phyloP scores from a whole-genome alignment of 352 stramenopile species.

The Aphanomyces invadans region DNA sequence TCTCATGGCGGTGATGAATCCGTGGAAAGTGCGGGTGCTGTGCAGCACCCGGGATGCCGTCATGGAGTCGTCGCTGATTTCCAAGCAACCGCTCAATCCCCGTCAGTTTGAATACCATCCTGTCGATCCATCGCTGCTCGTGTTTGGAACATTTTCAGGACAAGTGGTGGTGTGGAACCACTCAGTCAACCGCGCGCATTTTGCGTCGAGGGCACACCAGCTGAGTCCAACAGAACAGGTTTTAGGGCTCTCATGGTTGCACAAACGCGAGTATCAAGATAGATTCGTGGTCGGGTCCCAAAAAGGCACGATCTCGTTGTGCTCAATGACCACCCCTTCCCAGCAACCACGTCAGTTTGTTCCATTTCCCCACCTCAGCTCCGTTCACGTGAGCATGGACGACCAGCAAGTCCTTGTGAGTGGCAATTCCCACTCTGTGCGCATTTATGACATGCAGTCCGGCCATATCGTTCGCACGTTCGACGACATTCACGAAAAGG shows the following conservation, averaged over 20 bases:
- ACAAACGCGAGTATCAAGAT: background rate
- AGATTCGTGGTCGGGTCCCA: background rate
- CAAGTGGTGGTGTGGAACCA: conserved; percentile 15
- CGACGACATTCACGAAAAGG: conserved; percentile 30
- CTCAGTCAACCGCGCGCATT: background rate
- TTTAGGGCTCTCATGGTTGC: conserved; percentile 4
- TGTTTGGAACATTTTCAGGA: conserved; percentile 8
- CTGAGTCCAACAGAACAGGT: conserved; percentile 8
- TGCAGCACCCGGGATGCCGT: conserved; percentile 1
- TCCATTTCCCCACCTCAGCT: conserved; percentile 33
- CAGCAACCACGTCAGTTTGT: background rate
- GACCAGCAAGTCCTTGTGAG: conserved; percentile 28
- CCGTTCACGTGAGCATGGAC: conserved; percentile 32
- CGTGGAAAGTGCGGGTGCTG: conserved; percentile 9
- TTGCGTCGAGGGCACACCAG: conserved; percentile 2
- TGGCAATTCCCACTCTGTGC: conserved; percentile 29
- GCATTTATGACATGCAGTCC: conserved; percentile 26
- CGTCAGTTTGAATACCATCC: conserved; percentile 14
- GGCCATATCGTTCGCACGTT: conserved; percentile 29
- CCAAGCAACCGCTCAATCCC: background rate
- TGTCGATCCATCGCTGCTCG: background rate
- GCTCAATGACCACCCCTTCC: background rate
- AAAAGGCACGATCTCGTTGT: background rate
- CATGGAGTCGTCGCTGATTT: conserved; percentile 13
- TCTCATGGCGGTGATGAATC: conserved; percentile 17